phyloP scores from a whole-genome alignment of 2,329 filamentous ascomycete genomes.

The Penicillium sp. region DNA sequence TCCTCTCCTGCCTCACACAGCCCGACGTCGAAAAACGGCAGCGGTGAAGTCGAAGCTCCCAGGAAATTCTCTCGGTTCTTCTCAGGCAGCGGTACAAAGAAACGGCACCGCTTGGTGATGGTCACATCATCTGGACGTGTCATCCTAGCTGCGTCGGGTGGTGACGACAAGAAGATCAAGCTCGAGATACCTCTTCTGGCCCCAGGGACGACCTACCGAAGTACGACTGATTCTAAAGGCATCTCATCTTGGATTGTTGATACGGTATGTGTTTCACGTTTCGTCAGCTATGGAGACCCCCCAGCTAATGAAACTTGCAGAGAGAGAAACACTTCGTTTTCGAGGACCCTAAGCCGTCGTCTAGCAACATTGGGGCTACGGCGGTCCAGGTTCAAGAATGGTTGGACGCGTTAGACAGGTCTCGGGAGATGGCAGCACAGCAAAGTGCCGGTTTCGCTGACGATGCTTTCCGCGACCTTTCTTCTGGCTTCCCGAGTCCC shows the following conservation, averaged over 20 bases:
- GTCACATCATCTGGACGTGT: conserved; percentile 88
- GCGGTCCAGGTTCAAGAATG: conserved; percentile 79
- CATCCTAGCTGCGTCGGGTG: conserved; percentile 82
- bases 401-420: conserved; percentile 82
- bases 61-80: conserved; percentile 94
- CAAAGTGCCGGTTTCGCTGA: conserved; percentile 62
- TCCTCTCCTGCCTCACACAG: conserved; percentile 73
- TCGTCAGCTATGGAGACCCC: conserved; percentile 8
- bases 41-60: conserved; percentile 61
- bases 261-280: conserved; percentile 63
- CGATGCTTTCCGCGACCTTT: conserved; percentile 63
- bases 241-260: conserved; percentile 86
- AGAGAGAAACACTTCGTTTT: conserved; percentile 87
- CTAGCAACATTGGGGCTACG: conserved; percentile 59
- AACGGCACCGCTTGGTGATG: conserved; percentile 88
- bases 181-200: conserved; percentile 80
- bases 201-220: conserved; percentile 73
- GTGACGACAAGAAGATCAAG: conserved; percentile 94
- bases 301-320: conserved; percentile 49
- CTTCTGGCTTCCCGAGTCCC: conserved; percentile 67
- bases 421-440: conserved; percentile 76
- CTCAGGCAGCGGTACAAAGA: conserved; percentile 84
- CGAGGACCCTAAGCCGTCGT: conserved; percentile 79
- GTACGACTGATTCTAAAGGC: conserved; percentile 79
- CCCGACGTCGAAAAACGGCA: conserved; percentile 64